These are phyloP conservation scores for Lachnellula cervina DNA, from an alignment of 2,329 filamentous ascomycete genomes.

Conservation along the genomic window DNA sequence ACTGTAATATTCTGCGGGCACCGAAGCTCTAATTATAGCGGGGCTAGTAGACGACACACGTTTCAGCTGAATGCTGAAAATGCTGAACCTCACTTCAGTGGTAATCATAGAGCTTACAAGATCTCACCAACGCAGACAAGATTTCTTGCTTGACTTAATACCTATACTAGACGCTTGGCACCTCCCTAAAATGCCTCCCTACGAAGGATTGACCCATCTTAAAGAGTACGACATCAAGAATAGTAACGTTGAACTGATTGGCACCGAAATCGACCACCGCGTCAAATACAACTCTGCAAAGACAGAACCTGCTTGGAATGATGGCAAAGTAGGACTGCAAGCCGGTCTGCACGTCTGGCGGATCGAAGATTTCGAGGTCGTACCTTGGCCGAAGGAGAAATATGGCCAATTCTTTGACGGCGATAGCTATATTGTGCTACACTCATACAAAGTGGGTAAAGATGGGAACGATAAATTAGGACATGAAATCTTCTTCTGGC, in stretches of 20 bases:
- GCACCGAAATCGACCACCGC: constrained; percentile 58
- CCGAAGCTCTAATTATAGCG: too few species aligned
- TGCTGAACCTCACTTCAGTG: too few species aligned
- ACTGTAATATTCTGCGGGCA: too few species aligned
- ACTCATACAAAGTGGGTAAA: constrained; percentile 50
- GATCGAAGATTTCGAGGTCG: constrained; percentile 61
- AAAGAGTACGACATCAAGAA: constrained; percentile 64
- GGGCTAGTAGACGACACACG: too few species aligned
- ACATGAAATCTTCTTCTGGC: constrained; percentile 68
- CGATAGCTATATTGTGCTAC: constrained; percentile 63
- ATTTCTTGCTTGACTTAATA: too few species aligned
- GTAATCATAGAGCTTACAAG: too few species aligned
- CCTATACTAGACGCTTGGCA: too few species aligned
- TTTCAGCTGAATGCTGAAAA: too few species aligned
- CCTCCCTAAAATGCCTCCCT: constrained; percentile 50
- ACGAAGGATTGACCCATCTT: constrained; percentile 56
- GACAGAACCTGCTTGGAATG: constrained; percentile 63
- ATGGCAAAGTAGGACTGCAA: constrained; percentile 46
- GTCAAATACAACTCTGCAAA: constrained; percentile 63
- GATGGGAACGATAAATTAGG: constrained; percentile 43
- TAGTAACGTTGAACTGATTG: constrained; percentile 63
- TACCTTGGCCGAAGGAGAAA: constrained; percentile 53
- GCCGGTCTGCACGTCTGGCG: constrained; percentile 60
- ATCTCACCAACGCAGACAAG: too few species aligned
- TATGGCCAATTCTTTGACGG: constrained; percentile 61